Conservation (phyloP, 257 asterid species). For the Ilex asprella region DNA sequence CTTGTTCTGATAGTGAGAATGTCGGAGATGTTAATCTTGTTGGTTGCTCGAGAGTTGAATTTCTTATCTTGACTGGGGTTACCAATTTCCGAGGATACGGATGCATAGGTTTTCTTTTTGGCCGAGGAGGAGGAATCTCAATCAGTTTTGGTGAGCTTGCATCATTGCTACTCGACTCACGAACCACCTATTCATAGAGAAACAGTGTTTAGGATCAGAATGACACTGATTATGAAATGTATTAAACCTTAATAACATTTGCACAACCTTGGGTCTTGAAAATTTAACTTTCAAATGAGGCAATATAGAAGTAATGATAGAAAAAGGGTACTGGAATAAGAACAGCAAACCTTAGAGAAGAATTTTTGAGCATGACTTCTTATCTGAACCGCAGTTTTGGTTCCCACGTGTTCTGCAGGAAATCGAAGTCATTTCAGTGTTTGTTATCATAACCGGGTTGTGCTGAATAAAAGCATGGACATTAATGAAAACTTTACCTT, state of each 20-base stretch:
- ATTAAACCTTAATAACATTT: too few species aligned
- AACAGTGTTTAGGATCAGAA: not conserved
- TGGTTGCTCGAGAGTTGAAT: slow-evolving; percentile 16
- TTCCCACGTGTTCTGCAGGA: slow-evolving; percentile 65
- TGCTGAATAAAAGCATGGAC: not conserved
- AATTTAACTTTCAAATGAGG: not conserved
- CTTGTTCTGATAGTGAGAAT: slow-evolving; percentile 27
- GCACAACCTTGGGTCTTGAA: not conserved
- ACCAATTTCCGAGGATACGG: slow-evolving; percentile 81
- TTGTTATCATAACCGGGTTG: not conserved
- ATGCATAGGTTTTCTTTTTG: slow-evolving; percentile 75
- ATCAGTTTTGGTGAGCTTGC: slow-evolving; percentile 41
- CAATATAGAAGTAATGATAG: not conserved
- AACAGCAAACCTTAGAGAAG: slow-evolving; percentile 52
- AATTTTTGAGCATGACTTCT: slow-evolving; percentile 93
- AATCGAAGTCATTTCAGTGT: not conserved
- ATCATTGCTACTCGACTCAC: slow-evolving; percentile 46
- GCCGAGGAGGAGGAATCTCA: slow-evolving; percentile 95
- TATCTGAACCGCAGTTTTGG: slow-evolving; percentile 83
- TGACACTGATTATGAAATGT: too few species aligned
- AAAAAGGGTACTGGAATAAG: not conserved
- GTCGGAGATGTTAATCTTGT: slow-evolving; percentile 27
- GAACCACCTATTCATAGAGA: slow-evolving; percentile 30
- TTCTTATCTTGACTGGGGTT: slow-evolving; percentile 18
- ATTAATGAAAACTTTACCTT: slow-evolving; percentile 39